Evolutionary conservation across 352 stramenopile genomes (phyloP), one percentile per base, ranked within the genome.

Genomic region (Globisporangium alternatum): DNA sequence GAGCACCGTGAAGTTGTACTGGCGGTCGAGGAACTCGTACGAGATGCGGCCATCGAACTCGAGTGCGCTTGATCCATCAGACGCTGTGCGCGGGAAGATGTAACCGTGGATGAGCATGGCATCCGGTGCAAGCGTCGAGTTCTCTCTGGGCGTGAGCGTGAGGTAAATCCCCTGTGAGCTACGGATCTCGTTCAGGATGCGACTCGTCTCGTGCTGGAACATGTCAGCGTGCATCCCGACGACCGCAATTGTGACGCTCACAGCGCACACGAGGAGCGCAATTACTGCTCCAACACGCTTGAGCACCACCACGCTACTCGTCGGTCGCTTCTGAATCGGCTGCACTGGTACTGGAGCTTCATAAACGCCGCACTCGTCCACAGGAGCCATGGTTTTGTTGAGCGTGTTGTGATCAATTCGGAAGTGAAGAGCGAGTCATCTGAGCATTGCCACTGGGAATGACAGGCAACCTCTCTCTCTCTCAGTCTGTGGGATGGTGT

Each of bases 1-100:
- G 45, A 75, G 15, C 19, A 77, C 22, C 31, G 70, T 77, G 54
- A 75, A 77, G 58, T 77, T 77, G 60, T 70, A 75, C 62, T 74
- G 48, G 17, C 37, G 13, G 55, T 56, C 58, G 13, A 53, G 21
- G 56, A 69, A 48, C 17, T 62, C 51, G 61, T 77, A 77, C 54
- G 67, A 68, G 15, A 77, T 43, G n/a, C 65, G 67, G 22, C 67
- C 70, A 43, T 77, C 70, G 41, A 76, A 76, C 28, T 49, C 31
- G 17, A 72, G 51, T 31, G 62, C 5, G 13, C 12, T 31, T 22
- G 49, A 22, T 21, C 25, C 48, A 45, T 61, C n/a, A n/a, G 31
- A 35, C 1, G 28, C 7, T 22, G 57, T 57, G 22, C 37, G 41
- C n/a, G 65, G 58, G 37, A 66, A 70, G 21, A 66, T n/a, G 39